Evolutionary conservation across 768 basidiomycete genomes (phyloP).

Genomic region (Termitomyces sp.): DNA sequence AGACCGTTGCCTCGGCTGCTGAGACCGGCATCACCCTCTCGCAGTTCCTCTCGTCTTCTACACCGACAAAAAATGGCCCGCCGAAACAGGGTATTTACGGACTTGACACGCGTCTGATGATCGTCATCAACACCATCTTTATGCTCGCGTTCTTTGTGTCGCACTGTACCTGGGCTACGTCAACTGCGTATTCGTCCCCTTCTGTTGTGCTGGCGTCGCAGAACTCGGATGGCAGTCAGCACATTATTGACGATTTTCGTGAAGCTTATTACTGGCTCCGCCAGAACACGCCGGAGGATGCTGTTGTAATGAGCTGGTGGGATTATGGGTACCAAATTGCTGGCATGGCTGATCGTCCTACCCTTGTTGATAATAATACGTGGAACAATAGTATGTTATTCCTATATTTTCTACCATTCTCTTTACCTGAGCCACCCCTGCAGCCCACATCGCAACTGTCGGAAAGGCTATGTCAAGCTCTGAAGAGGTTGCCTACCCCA

Average conservation of each 20-base stretch:
- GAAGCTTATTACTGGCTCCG: constrained; percentile 99
- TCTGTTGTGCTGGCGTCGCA: constrained; percentile 89
- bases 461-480: constrained; percentile 96
- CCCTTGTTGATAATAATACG: constrained; percentile 97
- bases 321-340: constrained; percentile 99
- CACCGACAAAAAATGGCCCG: constrained; percentile 28
- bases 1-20: constrained; percentile 34
- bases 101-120: constrained; percentile 73
- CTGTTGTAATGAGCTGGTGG: constrained; percentile 99
- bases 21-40: constrained; percentile 25
- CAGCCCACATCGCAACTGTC: constrained; percentile 97
- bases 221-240: constrained; percentile 77
- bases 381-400: constrained; percentile 93
- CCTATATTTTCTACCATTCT: not conserved
- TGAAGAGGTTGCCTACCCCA: constrained; percentile 96
- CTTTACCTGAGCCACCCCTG: constrained; percentile 7
- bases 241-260: constrained; percentile 98
- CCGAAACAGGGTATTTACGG: constrained; percentile 71
- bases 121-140: constrained; percentile 69
- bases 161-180: constrained; percentile 97
- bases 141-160: constrained; percentile 88
- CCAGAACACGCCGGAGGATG: constrained; percentile 88
- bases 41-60: constrained; percentile 33
- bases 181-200: constrained; percentile 93
- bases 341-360: constrained; percentile 96